Evolutionary conservation across 2,329 filamentous ascomycete species (phyloP), one percentile per base, ranked within the genome.

Genomic region (Ceratocystis lukuohia): DNA sequence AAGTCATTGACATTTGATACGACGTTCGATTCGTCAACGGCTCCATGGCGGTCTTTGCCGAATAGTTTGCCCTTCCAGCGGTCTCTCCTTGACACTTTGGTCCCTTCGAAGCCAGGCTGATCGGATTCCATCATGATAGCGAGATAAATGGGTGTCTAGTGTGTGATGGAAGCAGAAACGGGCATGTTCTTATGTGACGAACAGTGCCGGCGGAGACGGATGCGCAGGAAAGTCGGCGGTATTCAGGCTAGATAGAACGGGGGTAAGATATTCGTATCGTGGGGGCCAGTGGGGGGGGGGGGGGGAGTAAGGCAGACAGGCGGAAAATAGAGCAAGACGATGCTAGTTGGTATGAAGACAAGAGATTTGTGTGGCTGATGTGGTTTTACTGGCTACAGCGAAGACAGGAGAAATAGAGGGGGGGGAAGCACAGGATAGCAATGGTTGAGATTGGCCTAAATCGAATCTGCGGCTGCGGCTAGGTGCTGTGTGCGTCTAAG

Each of bases 21-120:
- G 20, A 30, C 22, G 12, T 74, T 75, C 63, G 74, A 74, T 66
- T 72, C 73, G 20, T 74, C 72, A 20, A 72, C 70, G 41, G 70
- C 69, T 69, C 76, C 70, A 44, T 70, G 69, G 69, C 76, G 74
- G 65, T 79, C 78, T 71, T 77, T 80, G 69, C 74, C 74, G 66
- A 85, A 85, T 67, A 87, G 76, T 76, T 84, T 85, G 70, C 84
- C 84, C 80, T 86, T 86, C 61, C 87, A 74, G 68, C 84, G 83
- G 71, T 79, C 79, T 71, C 79, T 76, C 73, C 76, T 79, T 45
- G 79, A 78, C 67, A 74, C 75, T 68, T 79, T 77, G 66, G 76
- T 66, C 74, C 79, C 79, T 71, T 81, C 79, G 77, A 80, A 81
- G 68, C 41, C 59, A 30, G 67, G 30, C 33, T 66, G 67, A 56